Conservation (phyloP, 2,329 filamentous ascomycete species). For the Ophiostoma quercus region DNA sequence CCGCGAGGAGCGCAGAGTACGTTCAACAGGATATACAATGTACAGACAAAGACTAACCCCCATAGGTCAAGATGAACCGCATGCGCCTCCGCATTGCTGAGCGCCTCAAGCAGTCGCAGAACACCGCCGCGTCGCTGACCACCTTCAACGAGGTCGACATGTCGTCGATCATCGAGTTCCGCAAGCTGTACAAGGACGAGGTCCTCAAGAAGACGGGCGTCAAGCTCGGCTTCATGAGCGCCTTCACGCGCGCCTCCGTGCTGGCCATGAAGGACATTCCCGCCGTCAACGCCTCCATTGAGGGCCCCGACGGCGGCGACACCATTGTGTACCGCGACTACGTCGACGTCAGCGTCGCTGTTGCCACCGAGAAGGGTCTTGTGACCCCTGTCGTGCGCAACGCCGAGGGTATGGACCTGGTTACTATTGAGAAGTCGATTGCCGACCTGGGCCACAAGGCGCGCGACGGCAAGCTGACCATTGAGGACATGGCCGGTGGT, state of each 20-base stretch:
- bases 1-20: conserved; percentile 82
- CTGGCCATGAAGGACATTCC: conserved; percentile 94
- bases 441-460: conserved; percentile 96
- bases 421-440: conserved; percentile 87
- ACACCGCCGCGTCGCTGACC: conserved; percentile 92
- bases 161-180: conserved; percentile 95
- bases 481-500: conserved; percentile 98
- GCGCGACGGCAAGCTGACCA: conserved; percentile 91
- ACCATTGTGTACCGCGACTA: conserved; percentile 98
- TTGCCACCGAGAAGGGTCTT: conserved; percentile 94
- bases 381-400: conserved; percentile 97
- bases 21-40: conserved; percentile 34
- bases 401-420: conserved; percentile 78
- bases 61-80: conserved; percentile 97
- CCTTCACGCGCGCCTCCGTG: conserved; percentile 84
- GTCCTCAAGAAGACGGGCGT: conserved; percentile 92
- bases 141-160: conserved; percentile 99
- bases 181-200: conserved; percentile 95
- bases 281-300: conserved; percentile 91
- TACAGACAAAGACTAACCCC: not conserved
- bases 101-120: conserved; percentile 97
- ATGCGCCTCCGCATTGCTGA: conserved; percentile 97
- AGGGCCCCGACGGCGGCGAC: conserved; percentile 89
- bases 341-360: conserved; percentile 94
- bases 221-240: conserved; percentile 99